A percentile compares a stretch with the other conserved stretches of the same genome.
phyloP scores from a whole-genome alignment of 805 yeast species.

The Lipomyces chichibuensis region DNA sequence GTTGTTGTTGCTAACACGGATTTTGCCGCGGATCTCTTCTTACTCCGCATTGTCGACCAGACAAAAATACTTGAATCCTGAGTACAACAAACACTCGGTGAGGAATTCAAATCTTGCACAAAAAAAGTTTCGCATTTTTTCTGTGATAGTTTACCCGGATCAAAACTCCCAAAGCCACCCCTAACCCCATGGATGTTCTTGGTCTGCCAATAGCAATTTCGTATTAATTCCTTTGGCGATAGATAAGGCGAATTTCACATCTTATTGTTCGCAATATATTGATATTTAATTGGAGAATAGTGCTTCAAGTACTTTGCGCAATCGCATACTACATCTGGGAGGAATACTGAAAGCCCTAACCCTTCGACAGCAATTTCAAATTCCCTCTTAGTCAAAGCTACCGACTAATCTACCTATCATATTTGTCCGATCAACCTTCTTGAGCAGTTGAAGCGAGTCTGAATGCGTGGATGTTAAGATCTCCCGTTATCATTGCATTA shows the following conservation, averaged over 20 bases:
- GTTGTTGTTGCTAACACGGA: neutral
- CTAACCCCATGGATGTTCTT: neutral
- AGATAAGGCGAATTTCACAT: neutral
- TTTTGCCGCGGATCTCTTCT: neutral
- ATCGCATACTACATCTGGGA: too few species aligned
- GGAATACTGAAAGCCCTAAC: too few species aligned
- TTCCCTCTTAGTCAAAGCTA: too few species aligned
- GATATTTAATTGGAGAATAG: too few species aligned
- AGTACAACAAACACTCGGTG: neutral
- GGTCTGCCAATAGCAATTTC: neutral
- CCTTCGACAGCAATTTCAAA: too few species aligned
- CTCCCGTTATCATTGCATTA: slow-evolving; percentile 12
- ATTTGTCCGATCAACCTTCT: too few species aligned
- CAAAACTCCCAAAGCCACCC: neutral
- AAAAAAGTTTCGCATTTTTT: neutral
- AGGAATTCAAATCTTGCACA: neutral
- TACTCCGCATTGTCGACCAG: neutral
- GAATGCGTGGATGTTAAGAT: slow-evolving; percentile 2
- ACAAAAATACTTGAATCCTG: neutral
- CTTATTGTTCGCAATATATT: too few species aligned
- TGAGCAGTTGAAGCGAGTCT: neutral
- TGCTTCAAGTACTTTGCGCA: too few species aligned
- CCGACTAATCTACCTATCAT: too few species aligned
- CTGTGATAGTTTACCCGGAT: neutral
- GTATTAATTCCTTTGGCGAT: neutral